Conservation (phyloP, 768 basidiomycete genomes). For the Kwoniella botswanensis region DNA sequence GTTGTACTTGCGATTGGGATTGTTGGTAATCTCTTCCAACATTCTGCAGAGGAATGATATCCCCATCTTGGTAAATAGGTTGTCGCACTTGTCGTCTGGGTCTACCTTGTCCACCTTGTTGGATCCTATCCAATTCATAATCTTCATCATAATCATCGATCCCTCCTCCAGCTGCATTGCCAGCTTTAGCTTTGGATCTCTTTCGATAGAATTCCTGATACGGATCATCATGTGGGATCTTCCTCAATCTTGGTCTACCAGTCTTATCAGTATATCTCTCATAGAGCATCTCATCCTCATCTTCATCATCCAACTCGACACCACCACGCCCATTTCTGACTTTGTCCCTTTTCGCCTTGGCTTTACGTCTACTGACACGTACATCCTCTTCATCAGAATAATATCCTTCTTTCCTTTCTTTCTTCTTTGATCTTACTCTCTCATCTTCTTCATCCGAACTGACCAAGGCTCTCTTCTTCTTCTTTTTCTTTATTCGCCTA, state of each 20-base stretch:
- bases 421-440: not conserved
- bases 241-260: constrained; percentile 13
- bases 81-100: not conserved
- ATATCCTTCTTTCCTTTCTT: not conserved
- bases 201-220: constrained; percentile 9
- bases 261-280: constrained; percentile 13
- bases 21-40: not conserved
- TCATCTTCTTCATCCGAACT: constrained; percentile 14
- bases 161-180: not conserved
- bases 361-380: not conserved
- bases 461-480: constrained; percentile 5
- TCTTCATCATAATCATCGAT: constrained; percentile 14
- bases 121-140: constrained; percentile 11
- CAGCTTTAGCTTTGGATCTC: not conserved
- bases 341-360: not conserved
- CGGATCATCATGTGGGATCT: constrained; percentile 8
- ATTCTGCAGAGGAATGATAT: not conserved
- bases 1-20: not conserved
- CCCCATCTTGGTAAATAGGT: constrained; percentile 5
- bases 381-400: constrained; percentile 11
- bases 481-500: constrained; percentile 6
- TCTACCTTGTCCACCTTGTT: constrained; percentile 10
- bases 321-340: not conserved
- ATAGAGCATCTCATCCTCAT: constrained; percentile 13
- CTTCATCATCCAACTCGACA: not conserved